Conservation (phyloP, 495 filamentous ascomycete species). For the Trichoderma asperelloides region DNA sequence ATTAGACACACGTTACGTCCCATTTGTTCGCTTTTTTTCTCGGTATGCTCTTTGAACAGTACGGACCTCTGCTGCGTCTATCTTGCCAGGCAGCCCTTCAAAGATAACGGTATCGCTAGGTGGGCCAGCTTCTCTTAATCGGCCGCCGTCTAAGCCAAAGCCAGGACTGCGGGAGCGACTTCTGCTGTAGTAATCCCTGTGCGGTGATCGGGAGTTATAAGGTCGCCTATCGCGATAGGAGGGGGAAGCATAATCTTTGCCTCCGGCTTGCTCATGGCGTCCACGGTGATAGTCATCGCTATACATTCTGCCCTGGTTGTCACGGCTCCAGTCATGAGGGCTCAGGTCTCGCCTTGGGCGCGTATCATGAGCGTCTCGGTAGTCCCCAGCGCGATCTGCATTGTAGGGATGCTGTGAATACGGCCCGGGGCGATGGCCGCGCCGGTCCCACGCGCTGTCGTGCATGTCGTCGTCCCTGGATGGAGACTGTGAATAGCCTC, state of each 20-base stretch:
- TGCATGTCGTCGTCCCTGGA: constrained; percentile 11
- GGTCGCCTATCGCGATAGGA: constrained; percentile 11
- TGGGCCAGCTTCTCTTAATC: neutral
- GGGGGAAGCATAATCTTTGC: constrained; percentile 30
- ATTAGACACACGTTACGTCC: neutral
- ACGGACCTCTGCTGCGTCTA: constrained; percentile 7
- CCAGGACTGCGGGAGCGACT: constrained; percentile 13
- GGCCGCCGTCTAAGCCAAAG: neutral
- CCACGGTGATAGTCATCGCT: constrained; percentile 11
- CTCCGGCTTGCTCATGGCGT: constrained; percentile 44
- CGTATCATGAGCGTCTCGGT: constrained; percentile 2
- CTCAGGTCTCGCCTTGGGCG: neutral
- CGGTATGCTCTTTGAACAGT: neutral
- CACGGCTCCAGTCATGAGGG: constrained; percentile 2
- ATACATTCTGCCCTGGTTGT: constrained; percentile 7
- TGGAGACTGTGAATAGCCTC: constrained; percentile 27
- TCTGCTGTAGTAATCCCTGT: constrained; percentile 29
- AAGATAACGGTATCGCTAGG: constrained; percentile 45
- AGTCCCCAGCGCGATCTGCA: neutral
- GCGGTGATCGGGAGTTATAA: constrained; percentile 40
- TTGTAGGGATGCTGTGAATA: neutral
- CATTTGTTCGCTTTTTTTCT: neutral
- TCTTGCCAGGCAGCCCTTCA: constrained; percentile 38
- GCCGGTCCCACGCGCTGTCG: neutral
- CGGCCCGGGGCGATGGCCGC: neutral